Conservation (phyloP, 352 stramenopile species). For the Globisporangium acanthophoron region DNA sequence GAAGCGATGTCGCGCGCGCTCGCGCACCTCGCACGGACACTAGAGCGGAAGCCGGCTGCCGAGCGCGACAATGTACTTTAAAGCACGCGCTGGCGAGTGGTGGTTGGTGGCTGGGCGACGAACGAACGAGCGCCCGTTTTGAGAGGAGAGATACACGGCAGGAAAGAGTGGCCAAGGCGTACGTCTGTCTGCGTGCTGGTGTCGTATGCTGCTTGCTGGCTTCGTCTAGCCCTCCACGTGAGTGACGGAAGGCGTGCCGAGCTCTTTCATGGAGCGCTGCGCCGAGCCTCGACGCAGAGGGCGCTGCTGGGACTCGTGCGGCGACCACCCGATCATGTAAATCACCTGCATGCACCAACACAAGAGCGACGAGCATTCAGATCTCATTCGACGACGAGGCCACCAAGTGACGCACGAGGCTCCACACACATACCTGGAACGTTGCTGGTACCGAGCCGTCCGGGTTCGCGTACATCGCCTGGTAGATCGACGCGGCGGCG, state of each 20-base stretch:
- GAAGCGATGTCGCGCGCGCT: slow-evolving; percentile 79
- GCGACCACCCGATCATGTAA: slow-evolving; percentile 98
- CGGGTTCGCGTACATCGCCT: slow-evolving; percentile 87
- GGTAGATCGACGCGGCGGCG: slow-evolving; percentile 92
- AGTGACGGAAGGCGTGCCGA: slow-evolving; percentile 25
- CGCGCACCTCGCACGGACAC: slow-evolving; percentile 64
- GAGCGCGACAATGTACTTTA: slow-evolving; percentile 17
- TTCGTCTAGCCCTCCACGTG: slow-evolving; percentile 10
- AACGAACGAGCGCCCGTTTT: not conserved
- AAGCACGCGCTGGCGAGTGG: not conserved
- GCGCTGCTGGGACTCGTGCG: slow-evolving; percentile 92
- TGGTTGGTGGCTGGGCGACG: not conserved
- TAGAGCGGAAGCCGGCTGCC: slow-evolving; percentile 28
- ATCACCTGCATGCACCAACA: slow-evolving; percentile 45
- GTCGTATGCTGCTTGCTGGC: not conserved
- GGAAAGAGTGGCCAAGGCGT: no score
- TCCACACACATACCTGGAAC: slow-evolving; percentile 84
- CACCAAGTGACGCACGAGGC: no score
- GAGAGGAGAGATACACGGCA: no score
- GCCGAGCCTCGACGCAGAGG: slow-evolving; percentile 81
- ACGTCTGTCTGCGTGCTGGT: not conserved
- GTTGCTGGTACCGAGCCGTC: slow-evolving; percentile 91
- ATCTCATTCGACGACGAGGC: no score
- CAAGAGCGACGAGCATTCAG: not conserved
- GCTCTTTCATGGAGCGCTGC: slow-evolving; percentile 72